Evolutionary conservation across 768 basidiomycete genomes (phyloP), one percentile per base, ranked within the genome.

Genomic region (Cystoderma amianthinum): DNA sequence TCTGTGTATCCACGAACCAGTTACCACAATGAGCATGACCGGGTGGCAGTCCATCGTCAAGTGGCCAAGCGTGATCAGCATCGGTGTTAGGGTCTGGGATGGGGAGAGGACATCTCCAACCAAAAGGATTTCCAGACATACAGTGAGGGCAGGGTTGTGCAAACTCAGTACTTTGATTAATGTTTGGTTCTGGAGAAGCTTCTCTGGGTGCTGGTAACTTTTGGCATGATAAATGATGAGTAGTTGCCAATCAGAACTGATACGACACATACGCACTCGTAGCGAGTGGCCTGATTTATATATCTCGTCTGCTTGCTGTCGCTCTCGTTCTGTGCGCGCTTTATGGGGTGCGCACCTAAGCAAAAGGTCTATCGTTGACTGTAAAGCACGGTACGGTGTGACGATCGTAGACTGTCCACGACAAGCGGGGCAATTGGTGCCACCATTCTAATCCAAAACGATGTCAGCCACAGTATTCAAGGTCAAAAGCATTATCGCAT

Each of bases 81-180:
- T 90, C 83, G 15, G 63, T 58, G 11, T 62, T 68, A 34, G 85
- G 88, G 62, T 91, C 86, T 6, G 76, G 63, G 18, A 92, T 78
- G 25, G 89, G 89, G 38, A 78, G 72, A n/a, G 86, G 81, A 53
- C 89, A 92, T 48, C 70, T 67, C 85, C 86, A 92, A 2, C 83
- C 86, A 50, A 72, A 86, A 4, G 71, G 69, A 50, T 92, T 91
- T 38, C 76, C 78, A 2, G 74, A 66, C 12, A 60, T 32, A 52
- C 88, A 91, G 48, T 90, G 85, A 0, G 89, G 85, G 54, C 89
- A 92, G 4, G 89, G 89, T 7, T 82, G 79, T 1, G 77, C 76
- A 58, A 71, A 81, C 39, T 87, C 83, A 15, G 67, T 61, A 40
- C 74, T 78, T 32, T 73, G 68, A 52, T 82, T 76, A 32, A 87